Percentiles rank a stretch among this genome's conserved stretches.
Conservation (phyloP, 2,329 filamentous ascomycete genomes). For the Ceratocystis papillata region DNA sequence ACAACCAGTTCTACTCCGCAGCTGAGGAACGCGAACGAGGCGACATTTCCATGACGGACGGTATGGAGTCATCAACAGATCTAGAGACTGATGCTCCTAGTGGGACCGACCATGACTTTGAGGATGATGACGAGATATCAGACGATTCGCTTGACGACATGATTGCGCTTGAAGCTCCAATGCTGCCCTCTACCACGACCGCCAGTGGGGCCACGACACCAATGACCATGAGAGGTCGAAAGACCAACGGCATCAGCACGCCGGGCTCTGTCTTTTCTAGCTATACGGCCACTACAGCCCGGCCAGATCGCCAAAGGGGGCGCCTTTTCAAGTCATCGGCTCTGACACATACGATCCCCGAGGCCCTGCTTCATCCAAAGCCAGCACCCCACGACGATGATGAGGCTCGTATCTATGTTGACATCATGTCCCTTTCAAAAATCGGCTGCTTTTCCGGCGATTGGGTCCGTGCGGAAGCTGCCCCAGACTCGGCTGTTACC, state of each 20-base stretch:
- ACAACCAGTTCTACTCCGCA: conserved; percentile 77
- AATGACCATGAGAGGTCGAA: conserved; percentile 62
- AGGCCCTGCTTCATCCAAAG: conserved; percentile 74
- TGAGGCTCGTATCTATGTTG: conserved; percentile 79
- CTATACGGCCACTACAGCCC: conserved; percentile 73
- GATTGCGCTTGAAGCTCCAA: conserved; percentile 76
- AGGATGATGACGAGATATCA: conserved; percentile 68
- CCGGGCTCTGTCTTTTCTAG: conserved; percentile 83
- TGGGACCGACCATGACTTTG: conserved; percentile 62
- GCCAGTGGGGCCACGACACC: conserved; percentile 64
- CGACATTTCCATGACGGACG: conserved; percentile 45
- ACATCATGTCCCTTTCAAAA: conserved; percentile 72
- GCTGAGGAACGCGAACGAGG: conserved; percentile 61
- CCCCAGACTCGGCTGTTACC: conserved; percentile 60
- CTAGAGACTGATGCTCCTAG: conserved; percentile 53
- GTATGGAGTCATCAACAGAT: conserved; percentile 49
- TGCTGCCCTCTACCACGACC: conserved; percentile 57
- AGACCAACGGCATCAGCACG: conserved; percentile 62
- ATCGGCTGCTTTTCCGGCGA: conserved; percentile 96
- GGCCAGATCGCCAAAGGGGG: conserved; percentile 59
- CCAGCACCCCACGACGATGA: conserved; percentile 71
- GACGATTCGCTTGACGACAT: conserved; percentile 90
- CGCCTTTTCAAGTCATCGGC: conserved; percentile 79
- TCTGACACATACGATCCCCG: conserved; percentile 58
- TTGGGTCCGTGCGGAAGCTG: conserved; percentile 77